Percentiles rank a stretch among this genome's conserved stretches.
Conservation (phyloP, 192 early-diverging fungal species). For the Geranomyces variabilis region DNA sequence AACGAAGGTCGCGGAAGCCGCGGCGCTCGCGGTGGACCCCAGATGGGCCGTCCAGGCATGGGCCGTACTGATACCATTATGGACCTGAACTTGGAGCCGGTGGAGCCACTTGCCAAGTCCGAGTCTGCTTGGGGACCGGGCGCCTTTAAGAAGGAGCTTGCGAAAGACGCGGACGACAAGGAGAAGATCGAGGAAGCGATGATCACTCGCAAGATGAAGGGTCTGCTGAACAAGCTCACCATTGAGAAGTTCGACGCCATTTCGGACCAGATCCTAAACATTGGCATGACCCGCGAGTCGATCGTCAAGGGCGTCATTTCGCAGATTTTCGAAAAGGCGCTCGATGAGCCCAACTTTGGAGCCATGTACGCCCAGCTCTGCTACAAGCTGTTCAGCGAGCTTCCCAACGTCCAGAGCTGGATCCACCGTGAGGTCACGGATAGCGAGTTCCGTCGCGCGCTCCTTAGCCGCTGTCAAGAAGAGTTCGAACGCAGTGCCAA, state of each 20-base stretch:
- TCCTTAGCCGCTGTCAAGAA: constrained; percentile 92
- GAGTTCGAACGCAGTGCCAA: constrained; percentile 94
- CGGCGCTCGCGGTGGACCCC: constrained; percentile 15
- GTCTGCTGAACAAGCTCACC: constrained; percentile 95
- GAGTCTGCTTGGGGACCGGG: constrained; percentile 71
- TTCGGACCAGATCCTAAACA: constrained; percentile 78
- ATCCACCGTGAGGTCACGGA: constrained; percentile 70
- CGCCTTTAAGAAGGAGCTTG: constrained; percentile 33
- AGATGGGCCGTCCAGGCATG: constrained; percentile 5
- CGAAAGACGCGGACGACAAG: constrained; percentile 38
- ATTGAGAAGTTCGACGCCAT: constrained; percentile 92
- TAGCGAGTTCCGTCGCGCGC: constrained; percentile 85
- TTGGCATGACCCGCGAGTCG: constrained; percentile 70
- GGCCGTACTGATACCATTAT: constrained; percentile 11
- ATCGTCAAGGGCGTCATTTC: constrained; percentile 82
- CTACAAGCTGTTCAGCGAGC: constrained; percentile 62
- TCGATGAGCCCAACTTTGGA: constrained; percentile 91
- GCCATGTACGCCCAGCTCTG: constrained; percentile 89
- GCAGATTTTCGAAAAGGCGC: constrained; percentile 92
- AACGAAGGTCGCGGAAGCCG: constrained; percentile 19
- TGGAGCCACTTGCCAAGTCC: constrained; percentile 29
- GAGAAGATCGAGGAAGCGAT: constrained; percentile 24
- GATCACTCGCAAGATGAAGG: constrained; percentile 73
- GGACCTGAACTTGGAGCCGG: constrained; percentile 22
- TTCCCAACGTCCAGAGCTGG: constrained; percentile 58